Percentiles rank a stretch among this genome's conserved stretches.
phyloP scores from a whole-genome alignment of 306 rosid genomes.

The Cucurbita moschata region DNA sequence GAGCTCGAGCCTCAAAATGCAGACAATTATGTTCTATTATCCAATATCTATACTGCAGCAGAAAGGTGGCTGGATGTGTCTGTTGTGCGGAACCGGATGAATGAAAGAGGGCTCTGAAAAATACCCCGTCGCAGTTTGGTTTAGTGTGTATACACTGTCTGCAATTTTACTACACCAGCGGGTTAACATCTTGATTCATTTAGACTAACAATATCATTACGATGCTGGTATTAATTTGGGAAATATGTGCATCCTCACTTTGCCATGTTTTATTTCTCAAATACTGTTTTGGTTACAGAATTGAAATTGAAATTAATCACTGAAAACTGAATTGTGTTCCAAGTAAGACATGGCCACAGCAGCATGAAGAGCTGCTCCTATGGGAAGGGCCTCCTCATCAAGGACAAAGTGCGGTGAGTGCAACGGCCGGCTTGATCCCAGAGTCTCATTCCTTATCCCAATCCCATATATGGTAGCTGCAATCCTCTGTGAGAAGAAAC shows the following conservation, averaged over 20 bases:
- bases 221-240: not conserved
- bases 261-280: not conserved
- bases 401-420: slow-evolving; percentile 35
- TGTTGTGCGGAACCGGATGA: slow-evolving; percentile 48
- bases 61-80: slow-evolving; percentile 60
- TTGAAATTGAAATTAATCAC: not conserved
- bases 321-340: slow-evolving; percentile 4
- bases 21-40: slow-evolving; percentile 50
- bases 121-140: slow-evolving; percentile 42
- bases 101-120: slow-evolving; percentile 43
- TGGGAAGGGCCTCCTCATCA: slow-evolving; percentile 36
- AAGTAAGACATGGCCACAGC: slow-evolving; percentile 35
- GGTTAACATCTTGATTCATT: not conserved
- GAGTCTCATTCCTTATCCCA: slow-evolving; percentile 22
- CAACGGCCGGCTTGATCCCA: slow-evolving; percentile 11
- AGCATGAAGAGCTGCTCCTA: slow-evolving; percentile 40
- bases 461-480: slow-evolving; percentile 20
- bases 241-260: not conserved
- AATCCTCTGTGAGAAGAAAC: slow-evolving; percentile 29
- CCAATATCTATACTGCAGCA: slow-evolving; percentile 58
- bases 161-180: not conserved
- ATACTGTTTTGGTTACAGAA: not conserved
- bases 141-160: not conserved
- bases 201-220: not conserved
- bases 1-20: slow-evolving; percentile 54